Base-by-base conservation (phyloP, 805 yeast genomes). In the Zygotorulaspora florentina region DNA sequence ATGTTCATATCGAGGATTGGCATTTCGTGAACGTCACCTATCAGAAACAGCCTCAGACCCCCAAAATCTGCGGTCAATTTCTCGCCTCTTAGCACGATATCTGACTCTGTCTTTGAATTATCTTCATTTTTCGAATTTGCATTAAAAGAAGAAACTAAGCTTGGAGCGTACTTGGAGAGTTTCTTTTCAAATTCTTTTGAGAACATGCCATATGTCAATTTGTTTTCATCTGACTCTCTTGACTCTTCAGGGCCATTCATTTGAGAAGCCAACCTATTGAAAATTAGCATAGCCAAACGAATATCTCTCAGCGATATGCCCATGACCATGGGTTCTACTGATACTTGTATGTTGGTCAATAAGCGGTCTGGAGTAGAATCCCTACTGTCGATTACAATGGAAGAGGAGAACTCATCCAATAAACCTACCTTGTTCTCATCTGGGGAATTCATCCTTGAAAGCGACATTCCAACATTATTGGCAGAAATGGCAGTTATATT, bases 11-110 rank as follows among this genome's bases (percentile, higher is more conserved):
- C 96, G 12, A 87, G 56, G 31, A 89, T 83, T 0, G 98, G 97
- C 52, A 90, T 71, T 61, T 90, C 97, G 60, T 89, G 93, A 37
- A 87, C 83, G 62, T 87, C 95, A 61, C 96, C 96, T 51, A 90
- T 85, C 41, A 90, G 68, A 1, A 90, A 95, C 39, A 89, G 64
- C 50, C 96, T 73, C 50, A 86, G 59, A 0, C 96, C 96, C 12
- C 85, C 87, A 48, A 87, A 64, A 38, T 77, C 77, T 0, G 83
- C 83, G 35, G 66, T 71, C 38, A 88, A 65, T 36, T 77, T 80
- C 63, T 90, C 97, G 1, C 84, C 86, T 48, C 78, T 77, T 5
- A 87, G 68, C 2, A 83, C 58, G 1, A 78, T 68, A 13, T 66
- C 67, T 3, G 71, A 61, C 20, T 60, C 64, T 3, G 49, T 46